Evolutionary conservation across 352 stramenopile genomes (phyloP).

Genomic region (Phytophthora uliginosa): DNA sequence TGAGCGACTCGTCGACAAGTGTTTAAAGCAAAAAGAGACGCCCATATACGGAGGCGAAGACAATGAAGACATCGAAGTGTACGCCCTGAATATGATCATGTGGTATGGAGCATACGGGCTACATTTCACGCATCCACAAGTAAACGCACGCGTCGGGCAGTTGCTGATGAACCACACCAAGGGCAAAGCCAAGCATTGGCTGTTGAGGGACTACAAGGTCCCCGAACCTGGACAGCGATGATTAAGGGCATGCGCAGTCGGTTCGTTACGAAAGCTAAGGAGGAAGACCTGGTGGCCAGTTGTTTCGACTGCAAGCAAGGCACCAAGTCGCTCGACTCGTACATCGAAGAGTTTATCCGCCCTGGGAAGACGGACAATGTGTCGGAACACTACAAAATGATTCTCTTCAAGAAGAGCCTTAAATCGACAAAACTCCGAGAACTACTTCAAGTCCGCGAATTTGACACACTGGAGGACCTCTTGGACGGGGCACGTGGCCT

Average conservation of each 20-base stretch:
- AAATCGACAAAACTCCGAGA: slow-evolving; percentile 14
- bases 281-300: slow-evolving; percentile 11
- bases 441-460: slow-evolving; percentile 9
- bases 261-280: slow-evolving; percentile 8
- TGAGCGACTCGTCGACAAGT: background rate
- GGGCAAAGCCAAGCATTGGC: slow-evolving; percentile 10
- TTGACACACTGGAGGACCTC: slow-evolving; percentile 7
- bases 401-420: slow-evolving; percentile 18
- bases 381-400: slow-evolving; percentile 22
- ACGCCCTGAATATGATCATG: slow-evolving; percentile 3
- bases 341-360: slow-evolving; percentile 13
- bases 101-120: background rate
- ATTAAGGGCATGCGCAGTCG: slow-evolving; percentile 3
- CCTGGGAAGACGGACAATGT: slow-evolving; percentile 16
- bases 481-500: slow-evolving; percentile 1
- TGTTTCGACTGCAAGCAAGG: slow-evolving; percentile 21
- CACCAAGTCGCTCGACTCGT: background rate
- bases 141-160: background rate
- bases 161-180: slow-evolving; percentile 17
- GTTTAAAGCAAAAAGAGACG: slow-evolving; percentile 8
- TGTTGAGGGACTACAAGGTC: slow-evolving; percentile 11
- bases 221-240: slow-evolving; percentile 7
- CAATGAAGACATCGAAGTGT: slow-evolving; percentile 10
- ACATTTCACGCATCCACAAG: background rate
- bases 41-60: background rate